Base-by-base conservation (phyloP, 192 early-diverging fungal species). In the Mortierella alpina region DNA sequence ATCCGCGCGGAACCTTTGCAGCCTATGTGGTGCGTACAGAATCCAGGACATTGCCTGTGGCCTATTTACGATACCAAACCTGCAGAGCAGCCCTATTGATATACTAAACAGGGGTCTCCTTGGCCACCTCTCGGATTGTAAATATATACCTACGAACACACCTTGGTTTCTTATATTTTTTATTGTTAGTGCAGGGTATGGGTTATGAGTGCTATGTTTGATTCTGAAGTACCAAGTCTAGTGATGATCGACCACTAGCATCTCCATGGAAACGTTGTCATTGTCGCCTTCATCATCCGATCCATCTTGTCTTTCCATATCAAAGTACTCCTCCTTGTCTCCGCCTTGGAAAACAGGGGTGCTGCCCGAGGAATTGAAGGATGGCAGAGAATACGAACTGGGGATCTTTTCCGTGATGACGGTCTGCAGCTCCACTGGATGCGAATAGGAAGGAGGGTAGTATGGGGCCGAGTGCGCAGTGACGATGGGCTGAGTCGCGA, bases 1-100 rank as follows among this genome's bases (percentile, higher is more conserved):
- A 91, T 92, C 60, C 63, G 60, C 17, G 91, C 92, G 3, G 90
- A 91, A 64, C 90, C 92, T 18, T 58, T 95, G 57, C 93, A 95
- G 80, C 92, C 92, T 14, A 85, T 93, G 41, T 93, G 92, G 92
- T 93, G 91, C 70, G 90, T 87, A 1, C 85, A 88, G 67, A 79
- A 91, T 73, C 90, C 89, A 7, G 75, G 68, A 5, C 75, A 78
- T 40, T 78, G 75, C 13, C 41, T 71, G 15, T 78, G 75, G 75
- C 75, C 75, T 5, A 75, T 75, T 9, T 62, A 64, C 31, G 73
- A 75, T 23, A 45, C 15, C 44, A 78, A 77, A 44, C 68, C 75
- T 14, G 18, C 64, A 17, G 56, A 70, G 6, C 7, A 17, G 20
- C 42, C 54, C 2, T 66, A 66, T 77, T 47, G 59, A 17, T 50